These are phyloP conservation scores for Volvariella volvacea DNA, from an alignment of 1,284 basidiomycete species.

Conservation along the genomic window DNA sequence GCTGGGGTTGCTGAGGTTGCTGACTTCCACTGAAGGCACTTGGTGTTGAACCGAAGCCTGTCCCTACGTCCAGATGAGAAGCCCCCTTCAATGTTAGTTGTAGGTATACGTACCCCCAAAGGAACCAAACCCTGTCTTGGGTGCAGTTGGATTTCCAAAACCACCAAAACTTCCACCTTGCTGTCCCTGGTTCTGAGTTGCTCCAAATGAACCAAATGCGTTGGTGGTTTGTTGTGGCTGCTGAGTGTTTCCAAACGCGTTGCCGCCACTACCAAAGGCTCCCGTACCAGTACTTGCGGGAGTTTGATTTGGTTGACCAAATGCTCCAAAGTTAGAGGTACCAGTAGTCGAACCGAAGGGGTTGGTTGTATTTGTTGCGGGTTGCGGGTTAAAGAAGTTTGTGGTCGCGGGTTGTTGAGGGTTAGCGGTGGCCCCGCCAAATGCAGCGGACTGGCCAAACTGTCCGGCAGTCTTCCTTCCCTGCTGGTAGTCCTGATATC, in stretches of 20 bases:
- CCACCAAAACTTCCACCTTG: slow-evolving; percentile 17
- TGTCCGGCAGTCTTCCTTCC: slow-evolving; percentile 57
- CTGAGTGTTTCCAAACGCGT: slow-evolving; percentile 3
- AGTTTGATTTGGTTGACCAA: slow-evolving; percentile 28
- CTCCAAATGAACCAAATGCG: slow-evolving; percentile 26
- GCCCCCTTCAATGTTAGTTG: not conserved
- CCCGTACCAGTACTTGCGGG: slow-evolving; percentile 21
- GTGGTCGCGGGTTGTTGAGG: slow-evolving; percentile 5
- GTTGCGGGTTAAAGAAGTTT: not conserved
- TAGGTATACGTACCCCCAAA: slow-evolving; percentile 35
- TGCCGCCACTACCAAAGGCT: slow-evolving; percentile 21
- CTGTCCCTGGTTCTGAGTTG: slow-evolving; percentile 17
- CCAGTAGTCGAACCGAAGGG: slow-evolving; percentile 33
- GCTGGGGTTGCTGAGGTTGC: slow-evolving; percentile 26
- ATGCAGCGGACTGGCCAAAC: slow-evolving; percentile 33
- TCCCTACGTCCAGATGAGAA: slow-evolving; percentile 18
- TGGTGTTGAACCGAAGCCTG: slow-evolving; percentile 31
- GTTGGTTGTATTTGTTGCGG: slow-evolving; percentile 8
- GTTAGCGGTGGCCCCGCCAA: slow-evolving; percentile 18
- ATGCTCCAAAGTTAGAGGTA: slow-evolving; percentile 43
- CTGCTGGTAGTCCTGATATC: slow-evolving; percentile 69
- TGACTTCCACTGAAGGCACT: slow-evolving; percentile 22
- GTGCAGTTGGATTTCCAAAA: slow-evolving; percentile 20
- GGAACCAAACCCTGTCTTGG: slow-evolving; percentile 33
- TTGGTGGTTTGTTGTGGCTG: slow-evolving; percentile 6